Conservation (phyloP, 495 filamentous ascomycete species). For the Neurospora sp. region DNA sequence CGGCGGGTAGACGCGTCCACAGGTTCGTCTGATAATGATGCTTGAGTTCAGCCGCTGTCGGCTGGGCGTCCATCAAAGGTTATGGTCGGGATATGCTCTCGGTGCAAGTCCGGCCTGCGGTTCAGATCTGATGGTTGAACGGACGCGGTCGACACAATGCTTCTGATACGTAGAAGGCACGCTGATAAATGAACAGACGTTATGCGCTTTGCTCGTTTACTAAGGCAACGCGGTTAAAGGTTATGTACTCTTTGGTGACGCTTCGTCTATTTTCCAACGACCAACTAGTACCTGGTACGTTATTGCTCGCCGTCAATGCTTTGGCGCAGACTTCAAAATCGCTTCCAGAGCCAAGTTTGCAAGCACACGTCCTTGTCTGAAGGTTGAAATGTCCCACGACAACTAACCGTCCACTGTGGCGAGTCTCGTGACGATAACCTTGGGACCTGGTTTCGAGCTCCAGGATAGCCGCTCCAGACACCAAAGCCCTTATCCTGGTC, state of each 20-base stretch:
- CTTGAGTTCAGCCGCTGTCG: constrained; percentile 40
- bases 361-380: not conserved
- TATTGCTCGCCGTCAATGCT: not conserved
- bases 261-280: not conserved
- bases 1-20: constrained; percentile 27
- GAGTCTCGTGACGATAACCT: not conserved
- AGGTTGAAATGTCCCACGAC: not conserved
- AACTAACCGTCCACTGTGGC: not conserved
- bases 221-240: constrained; percentile 3
- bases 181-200: not conserved
- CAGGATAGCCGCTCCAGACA: not conserved
- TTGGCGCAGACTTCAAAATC: not conserved
- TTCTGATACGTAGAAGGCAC: not conserved
- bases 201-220: not conserved
- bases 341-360: constrained; percentile 1
- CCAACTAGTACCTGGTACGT: not conserved
- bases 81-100: constrained; percentile 16
- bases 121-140: constrained; percentile 7
- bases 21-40: constrained; percentile 36
- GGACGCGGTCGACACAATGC: constrained; percentile 3
- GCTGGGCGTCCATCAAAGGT: constrained; percentile 42
- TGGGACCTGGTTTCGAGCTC: not conserved
- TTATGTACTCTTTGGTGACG: not conserved
- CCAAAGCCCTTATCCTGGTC: not conserved
- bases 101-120: constrained; percentile 7